Base-by-base conservation (phyloP, 2,329 filamentous ascomycete species). In the Stachybotrys chlorohalonatus region DNA sequence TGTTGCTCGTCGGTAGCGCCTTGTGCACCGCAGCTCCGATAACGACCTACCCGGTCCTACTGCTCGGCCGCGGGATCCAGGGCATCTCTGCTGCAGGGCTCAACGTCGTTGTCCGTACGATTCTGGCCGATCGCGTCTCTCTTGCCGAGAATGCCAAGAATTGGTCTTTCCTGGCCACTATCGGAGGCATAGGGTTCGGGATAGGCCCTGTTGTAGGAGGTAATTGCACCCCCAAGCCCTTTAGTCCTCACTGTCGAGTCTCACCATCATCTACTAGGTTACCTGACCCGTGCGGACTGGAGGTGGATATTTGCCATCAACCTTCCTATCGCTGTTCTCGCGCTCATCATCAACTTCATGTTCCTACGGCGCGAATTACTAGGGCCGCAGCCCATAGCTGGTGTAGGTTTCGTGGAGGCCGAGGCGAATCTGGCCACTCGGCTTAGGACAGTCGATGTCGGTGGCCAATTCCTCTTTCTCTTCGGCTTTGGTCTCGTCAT, bases 231-330 rank as follows among this genome's bases (percentile, higher is more conserved):
- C 6, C 8, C 16, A 2, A 6, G 11, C 47, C 15, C 46, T 11
- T 13, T 53, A 46, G 24, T 24, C n/a, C 49, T 52, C 50, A 51
- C n/a, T 5, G 7, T 11, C 15, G 30, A 30, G 2, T 13, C 16
- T n/a, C 31, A 36, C 7, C 24, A 24, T 45, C 11, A 16, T 45
- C 7, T 39, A 31, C 50, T 52, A 31, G 68, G 75, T 1, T 80
- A 79, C 55, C 71, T 84, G 11, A 79, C 79, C 17, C 69, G 73
- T 42, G 68, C 74, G 5, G 77, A 75, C 58, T 88, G 85, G 84
- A 72, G 84, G 52, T 88, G 85, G 76, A 84, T 82, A 62, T 88
- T 88, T 64, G 82, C 77, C 45, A 76, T 87, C 53, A 82, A 81
- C 57, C 71, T 84, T n/a, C 82, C 82, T 15, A 73, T 85, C 47